Evolutionary conservation across 192 early-diverging fungal species (phyloP), one percentile per base, ranked within the genome.

Genomic region (Diversispora epigaea): DNA sequence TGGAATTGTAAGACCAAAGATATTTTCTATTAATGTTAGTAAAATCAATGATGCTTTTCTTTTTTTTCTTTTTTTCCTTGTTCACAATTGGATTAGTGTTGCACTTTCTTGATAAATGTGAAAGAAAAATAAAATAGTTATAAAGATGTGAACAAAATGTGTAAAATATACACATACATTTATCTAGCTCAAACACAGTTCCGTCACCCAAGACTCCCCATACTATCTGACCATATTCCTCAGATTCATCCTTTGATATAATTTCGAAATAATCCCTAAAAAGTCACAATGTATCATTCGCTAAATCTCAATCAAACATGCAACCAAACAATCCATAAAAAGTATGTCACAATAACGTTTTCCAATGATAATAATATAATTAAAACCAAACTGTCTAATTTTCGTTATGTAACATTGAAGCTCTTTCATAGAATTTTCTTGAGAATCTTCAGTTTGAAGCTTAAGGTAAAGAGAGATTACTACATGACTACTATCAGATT

Each of bases 271-370:
- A 71, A 71, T 71, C 69, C n/a, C 54, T 55, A 3, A 55, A 41
- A 44, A 2, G 50, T 55, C 69, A 71, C 57, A 71, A 57, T 21
- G 21, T 56, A 72, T 47, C 1, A 58, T 6, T 15, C 21, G 32
- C 17, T 57, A 39, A 58, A 44, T 71, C 54, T 39, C 69, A 71
- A 44, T 71, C 69, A 44, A 71, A 71, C 41, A 44, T 3, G 6
- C 54, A 41, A 55, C 69, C 32, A 71, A 71, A 58, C 69, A 71
- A 57, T 71, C 69, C 55, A 71, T 22, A 71, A 71, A 71, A 71
- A 71, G 41, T 25, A 71, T 44, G 6, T 55, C 69, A 1, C 9
- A 55, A 39, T 58, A 71, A 71, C 4, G 43, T 47, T 58, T 44
- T 39, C 69, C 54, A 15, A 71, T 44, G 57, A 71, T 57, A 2